Evolutionary conservation across 225 moss, liverwort and hornwort species (phyloP).

Genomic region (Marchantia paleacea): DNA sequence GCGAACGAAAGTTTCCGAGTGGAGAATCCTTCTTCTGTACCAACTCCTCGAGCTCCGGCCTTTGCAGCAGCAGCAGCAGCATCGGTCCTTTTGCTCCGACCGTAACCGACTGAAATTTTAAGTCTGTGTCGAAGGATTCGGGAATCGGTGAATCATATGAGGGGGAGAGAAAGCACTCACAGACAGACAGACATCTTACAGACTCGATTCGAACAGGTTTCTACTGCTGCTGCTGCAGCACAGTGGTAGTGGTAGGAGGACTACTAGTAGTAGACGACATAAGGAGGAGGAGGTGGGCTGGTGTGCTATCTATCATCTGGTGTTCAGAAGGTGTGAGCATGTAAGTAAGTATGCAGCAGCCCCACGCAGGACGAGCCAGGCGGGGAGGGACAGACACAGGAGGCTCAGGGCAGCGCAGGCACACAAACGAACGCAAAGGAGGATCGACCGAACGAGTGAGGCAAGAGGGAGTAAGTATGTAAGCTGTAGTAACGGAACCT

Average conservation of each 20-base stretch:
- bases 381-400: neutral
- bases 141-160: neutral
- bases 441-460: too few species aligned
- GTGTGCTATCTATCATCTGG: neutral
- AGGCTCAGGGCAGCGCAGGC: neutral
- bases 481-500: neutral
- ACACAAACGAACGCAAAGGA: neutral
- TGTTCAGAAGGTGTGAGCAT: slow-evolving; percentile 1
- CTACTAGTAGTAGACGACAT: neutral
- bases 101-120: slow-evolving; percentile 3
- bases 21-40: neutral
- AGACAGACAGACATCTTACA: too few species aligned
- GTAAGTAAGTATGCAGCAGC: neutral
- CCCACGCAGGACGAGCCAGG: neutral
- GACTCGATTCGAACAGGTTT: neutral
- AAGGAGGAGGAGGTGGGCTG: neutral
- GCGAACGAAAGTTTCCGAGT: neutral
- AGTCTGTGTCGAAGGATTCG: neutral
- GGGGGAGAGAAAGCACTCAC: too few species aligned
- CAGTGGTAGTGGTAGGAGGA: neutral
- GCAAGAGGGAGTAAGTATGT: neutral
- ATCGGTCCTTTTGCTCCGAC: neutral
- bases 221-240: neutral
- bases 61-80: neutral
- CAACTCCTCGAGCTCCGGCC: neutral